Evolutionary conservation across 2,329 filamentous ascomycete genomes (phyloP).

Genomic region (Colletotrichum echinochloae): DNA sequence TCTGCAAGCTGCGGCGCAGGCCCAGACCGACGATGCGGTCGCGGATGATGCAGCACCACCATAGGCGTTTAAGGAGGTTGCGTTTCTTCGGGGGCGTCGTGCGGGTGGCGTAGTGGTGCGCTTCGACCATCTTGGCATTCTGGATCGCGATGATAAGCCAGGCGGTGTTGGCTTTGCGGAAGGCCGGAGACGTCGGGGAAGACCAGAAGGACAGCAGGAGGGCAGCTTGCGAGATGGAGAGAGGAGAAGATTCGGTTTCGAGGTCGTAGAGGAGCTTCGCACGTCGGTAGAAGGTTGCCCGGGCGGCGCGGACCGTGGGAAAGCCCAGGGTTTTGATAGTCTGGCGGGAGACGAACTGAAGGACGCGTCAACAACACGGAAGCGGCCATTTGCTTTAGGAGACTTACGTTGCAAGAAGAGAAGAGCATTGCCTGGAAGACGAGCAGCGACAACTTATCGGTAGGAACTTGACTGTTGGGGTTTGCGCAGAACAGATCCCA

Average conservation of each 20-base stretch:
- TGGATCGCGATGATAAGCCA: conserved; percentile 64
- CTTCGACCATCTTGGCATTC: conserved; percentile 60
- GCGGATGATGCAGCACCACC: conserved; percentile 67
- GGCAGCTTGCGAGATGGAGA: conserved; percentile 55
- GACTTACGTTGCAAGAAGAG: conserved; percentile 54
- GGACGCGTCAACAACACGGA: background rate
- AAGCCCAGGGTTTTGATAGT: conserved; percentile 58
- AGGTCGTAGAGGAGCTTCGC: conserved; percentile 58
- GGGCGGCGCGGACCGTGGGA: conserved; percentile 55
- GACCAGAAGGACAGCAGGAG: conserved; percentile 60
- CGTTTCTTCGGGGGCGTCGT: conserved; percentile 52
- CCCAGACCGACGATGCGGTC: conserved; percentile 63
- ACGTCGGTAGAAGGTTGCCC: conserved; percentile 57
- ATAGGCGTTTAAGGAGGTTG: conserved; percentile 61
- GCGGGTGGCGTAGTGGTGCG: conserved; percentile 54
- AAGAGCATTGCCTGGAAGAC: conserved; percentile 61
- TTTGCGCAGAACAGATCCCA: conserved; percentile 58
- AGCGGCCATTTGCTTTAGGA: conserved; percentile 17
- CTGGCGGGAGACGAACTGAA: conserved; percentile 53
- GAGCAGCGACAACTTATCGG: conserved; percentile 55
- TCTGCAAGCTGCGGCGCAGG: conserved; percentile 62
- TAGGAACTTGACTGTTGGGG: conserved; percentile 34
- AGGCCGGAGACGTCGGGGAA: conserved; percentile 45
- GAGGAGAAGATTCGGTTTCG: conserved; percentile 56
- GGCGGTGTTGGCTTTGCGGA: conserved; percentile 56